A percentile compares a stretch with the other conserved stretches of the same genome.
Conservation (phyloP, 345 rosid species). For the Acer negundo region DNA sequence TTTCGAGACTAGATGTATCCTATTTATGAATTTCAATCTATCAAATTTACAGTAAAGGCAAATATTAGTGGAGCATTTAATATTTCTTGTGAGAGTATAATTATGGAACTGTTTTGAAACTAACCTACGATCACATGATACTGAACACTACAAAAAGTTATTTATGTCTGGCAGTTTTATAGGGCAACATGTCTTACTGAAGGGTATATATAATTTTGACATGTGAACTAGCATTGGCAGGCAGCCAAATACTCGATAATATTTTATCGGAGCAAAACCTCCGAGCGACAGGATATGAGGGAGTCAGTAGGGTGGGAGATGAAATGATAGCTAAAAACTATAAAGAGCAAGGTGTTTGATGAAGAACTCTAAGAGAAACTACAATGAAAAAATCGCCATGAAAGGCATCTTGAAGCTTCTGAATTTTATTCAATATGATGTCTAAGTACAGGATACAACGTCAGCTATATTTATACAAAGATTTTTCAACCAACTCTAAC, state of each 20-base stretch:
- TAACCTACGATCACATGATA: neutral
- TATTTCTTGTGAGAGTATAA: neutral
- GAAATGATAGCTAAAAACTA: too few relatives aligned
- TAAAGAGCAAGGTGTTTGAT: too few relatives aligned
- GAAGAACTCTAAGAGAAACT: too few relatives aligned
- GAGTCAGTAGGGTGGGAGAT: neutral
- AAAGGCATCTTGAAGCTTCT: too few relatives aligned
- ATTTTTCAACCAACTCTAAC: too few relatives aligned
- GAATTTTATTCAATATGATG: too few relatives aligned
- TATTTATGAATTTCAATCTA: neutral
- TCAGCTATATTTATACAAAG: too few relatives aligned
- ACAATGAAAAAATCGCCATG: too few relatives aligned
- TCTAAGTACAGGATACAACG: too few relatives aligned
- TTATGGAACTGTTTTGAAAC: neutral
- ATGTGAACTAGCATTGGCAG: neutral
- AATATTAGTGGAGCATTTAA: neutral
- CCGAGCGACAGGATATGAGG: neutral
- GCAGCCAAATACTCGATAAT: neutral
- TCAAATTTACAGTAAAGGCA: neutral
- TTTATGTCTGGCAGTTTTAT: neutral
- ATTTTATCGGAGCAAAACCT: neutral
- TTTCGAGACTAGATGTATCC: neutral
- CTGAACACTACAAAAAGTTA: neutral
- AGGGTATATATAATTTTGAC: neutral
- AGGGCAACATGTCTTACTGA: neutral